Conservation (phyloP, 306 rosid species). For the Betula pendula region DNA sequence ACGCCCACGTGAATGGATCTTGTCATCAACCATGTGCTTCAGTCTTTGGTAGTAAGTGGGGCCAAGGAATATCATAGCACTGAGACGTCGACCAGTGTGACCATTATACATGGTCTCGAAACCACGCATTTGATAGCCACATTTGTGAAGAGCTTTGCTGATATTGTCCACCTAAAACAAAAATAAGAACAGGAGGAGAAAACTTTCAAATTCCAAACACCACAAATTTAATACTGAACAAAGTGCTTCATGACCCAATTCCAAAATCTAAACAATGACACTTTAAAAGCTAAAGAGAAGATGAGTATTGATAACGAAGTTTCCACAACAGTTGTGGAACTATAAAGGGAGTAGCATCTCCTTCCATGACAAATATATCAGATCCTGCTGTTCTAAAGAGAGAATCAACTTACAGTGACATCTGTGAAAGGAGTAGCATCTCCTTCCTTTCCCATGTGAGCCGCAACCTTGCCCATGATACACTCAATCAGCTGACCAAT, state of each 20-base stretch:
- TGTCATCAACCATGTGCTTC: constrained; percentile 98
- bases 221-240: background rate
- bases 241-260: background rate
- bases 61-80: constrained; percentile 93
- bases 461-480: constrained; percentile 99
- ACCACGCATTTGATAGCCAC: constrained; percentile 99
- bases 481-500: constrained; percentile 99
- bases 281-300: background rate
- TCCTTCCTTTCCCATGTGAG: constrained; percentile 99
- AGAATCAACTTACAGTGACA: constrained; percentile 75
- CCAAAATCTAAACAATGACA: background rate
- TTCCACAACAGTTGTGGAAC: constrained; percentile 1
- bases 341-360: constrained; percentile 2
- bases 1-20: constrained; percentile 96
- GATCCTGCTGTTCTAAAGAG: background rate
- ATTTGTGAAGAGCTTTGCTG: constrained; percentile 90
- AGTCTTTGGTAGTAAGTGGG: constrained; percentile 94
- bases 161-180: constrained; percentile 82
- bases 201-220: background rate
- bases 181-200: background rate
- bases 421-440: constrained; percentile 98
- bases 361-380: constrained; percentile 2
- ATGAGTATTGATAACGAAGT: background rate
- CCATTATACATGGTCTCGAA: constrained; percentile 99
- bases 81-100: constrained; percentile 87